These are phyloP conservation scores for Claviceps quebecensis DNA, from an alignment of 2,329 filamentous ascomycete species.

Conservation along the genomic window DNA sequence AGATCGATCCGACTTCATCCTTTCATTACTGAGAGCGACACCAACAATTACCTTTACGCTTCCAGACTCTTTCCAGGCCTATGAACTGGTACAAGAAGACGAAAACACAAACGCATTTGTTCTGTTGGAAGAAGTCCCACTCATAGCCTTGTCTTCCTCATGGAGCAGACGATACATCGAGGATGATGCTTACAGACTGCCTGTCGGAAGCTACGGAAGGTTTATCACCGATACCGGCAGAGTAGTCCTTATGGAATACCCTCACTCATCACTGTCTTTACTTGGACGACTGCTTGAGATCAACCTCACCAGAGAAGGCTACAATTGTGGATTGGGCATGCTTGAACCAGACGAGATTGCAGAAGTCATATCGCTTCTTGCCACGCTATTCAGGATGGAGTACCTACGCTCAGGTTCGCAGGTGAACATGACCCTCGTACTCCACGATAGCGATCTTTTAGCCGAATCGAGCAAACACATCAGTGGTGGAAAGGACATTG, in stretches of 20 bases:
- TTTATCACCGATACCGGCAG: conserved; percentile 69
- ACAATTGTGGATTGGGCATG: conserved; percentile 35
- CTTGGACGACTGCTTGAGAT: conserved; percentile 64
- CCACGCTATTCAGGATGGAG: conserved; percentile 49
- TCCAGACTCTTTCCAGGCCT: conserved; percentile 57
- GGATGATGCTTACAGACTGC: conserved; percentile 45
- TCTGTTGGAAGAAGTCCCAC: conserved; percentile 47
- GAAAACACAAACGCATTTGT: conserved; percentile 70
- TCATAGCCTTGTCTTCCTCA: conserved; percentile 40
- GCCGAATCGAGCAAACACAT: conserved; percentile 41
- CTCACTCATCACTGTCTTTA: conserved; percentile 67
- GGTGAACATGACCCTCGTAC: conserved; percentile 18
- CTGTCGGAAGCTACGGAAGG: conserved; percentile 50
- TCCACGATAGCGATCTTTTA: conserved; percentile 30
- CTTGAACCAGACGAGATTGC: conserved; percentile 49
- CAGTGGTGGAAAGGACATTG: conserved; percentile 54
- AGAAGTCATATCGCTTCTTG: conserved; percentile 62
- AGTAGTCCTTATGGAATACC: conserved; percentile 61
- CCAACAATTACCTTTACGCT: conserved; percentile 65
- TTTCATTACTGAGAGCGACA: conserved; percentile 53
- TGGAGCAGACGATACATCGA: conserved; percentile 29
- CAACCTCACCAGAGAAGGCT: conserved; percentile 42
- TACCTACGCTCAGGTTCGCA: conserved; percentile 21
- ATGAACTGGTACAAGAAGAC: conserved; percentile 69
- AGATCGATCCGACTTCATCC: conserved; percentile 34